Conservation (phyloP, 1,139 yeast species). For the Protomyces inouyei region DNA sequence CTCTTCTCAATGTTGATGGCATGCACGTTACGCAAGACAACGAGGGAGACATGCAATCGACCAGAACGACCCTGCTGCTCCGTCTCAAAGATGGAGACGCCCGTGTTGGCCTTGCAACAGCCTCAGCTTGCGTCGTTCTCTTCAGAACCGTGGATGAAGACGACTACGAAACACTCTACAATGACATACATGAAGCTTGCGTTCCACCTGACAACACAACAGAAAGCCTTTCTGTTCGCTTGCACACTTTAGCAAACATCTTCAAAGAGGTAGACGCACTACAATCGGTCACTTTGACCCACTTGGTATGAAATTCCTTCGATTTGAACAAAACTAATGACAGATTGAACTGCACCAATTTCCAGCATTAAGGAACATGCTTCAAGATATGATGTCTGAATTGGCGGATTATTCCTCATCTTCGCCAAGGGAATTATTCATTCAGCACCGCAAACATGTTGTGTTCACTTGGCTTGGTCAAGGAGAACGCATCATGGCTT, state of each 20-base stretch:
- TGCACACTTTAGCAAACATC: not conserved
- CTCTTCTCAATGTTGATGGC: not conserved
- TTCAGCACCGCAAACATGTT: not conserved
- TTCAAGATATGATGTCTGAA: not conserved
- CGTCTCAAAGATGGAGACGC: not conserved
- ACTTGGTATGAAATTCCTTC: not conserved
- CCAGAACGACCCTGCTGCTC: not conserved
- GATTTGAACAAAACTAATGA: not conserved
- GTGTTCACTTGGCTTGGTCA: not conserved
- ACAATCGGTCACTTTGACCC: not conserved
- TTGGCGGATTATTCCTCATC: not conserved
- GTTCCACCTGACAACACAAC: not conserved
- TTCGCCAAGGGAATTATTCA: not conserved
- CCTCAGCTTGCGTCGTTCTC: not conserved
- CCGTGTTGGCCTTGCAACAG: not conserved
- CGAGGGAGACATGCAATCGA: not conserved
- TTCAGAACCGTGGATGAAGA: not conserved
- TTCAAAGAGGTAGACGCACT: not conserved
- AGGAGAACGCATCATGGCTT: not conserved
- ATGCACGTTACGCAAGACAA: not conserved
- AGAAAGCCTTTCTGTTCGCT: not conserved
- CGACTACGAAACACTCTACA: not conserved
- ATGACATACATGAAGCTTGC: not conserved
- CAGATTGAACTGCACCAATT: not conserved
- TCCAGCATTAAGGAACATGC: not conserved